phyloP scores from a whole-genome alignment of 371 early-diverging fungal genomes.

The Actinomortierella wolfii region DNA sequence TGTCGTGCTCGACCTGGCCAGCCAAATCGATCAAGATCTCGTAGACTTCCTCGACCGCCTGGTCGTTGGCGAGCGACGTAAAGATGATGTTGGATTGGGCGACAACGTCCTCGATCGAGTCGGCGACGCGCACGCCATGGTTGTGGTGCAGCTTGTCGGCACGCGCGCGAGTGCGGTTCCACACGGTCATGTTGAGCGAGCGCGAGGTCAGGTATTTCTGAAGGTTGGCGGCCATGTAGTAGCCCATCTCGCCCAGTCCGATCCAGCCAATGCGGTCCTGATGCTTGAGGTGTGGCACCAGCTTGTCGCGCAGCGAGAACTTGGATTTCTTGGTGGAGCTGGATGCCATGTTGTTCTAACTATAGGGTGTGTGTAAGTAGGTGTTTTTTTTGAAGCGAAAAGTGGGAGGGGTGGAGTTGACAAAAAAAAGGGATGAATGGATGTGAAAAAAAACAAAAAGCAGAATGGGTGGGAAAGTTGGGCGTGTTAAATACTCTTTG shows the following conservation, averaged over 20 bases:
- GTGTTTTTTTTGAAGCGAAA: too few species aligned
- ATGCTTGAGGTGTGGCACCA: too few species aligned
- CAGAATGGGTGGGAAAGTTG: too few species aligned
- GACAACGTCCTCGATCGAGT: conserved; percentile 32
- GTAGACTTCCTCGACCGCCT: conserved; percentile 39
- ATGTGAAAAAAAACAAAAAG: too few species aligned
- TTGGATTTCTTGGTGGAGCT: too few species aligned
- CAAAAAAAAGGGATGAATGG: too few species aligned
- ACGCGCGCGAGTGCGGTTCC: conserved; percentile 39
- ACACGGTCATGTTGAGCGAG: conserved; percentile 29
- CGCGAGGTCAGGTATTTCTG: conserved; percentile 30
- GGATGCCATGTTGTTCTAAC: too few species aligned
- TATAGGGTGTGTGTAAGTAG: too few species aligned
- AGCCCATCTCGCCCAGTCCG: conserved; percentile 42
- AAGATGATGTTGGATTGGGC: conserved; percentile 46
- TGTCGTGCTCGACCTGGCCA: conserved; percentile 17
- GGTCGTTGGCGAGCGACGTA: conserved; percentile 40
- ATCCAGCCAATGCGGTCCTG: conserved; percentile 28
- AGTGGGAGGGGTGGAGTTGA: too few species aligned
- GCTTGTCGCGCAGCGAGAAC: too few species aligned
- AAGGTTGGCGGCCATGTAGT: conserved; percentile 42
- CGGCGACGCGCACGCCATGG: conserved; percentile 34
- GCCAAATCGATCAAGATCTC: conserved; percentile 25
- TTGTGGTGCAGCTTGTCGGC: conserved; percentile 14
- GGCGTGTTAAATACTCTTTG: too few species aligned